Evolutionary conservation across 345 rosid genomes (phyloP).

Genomic region (Rubroshorea leprosula): DNA sequence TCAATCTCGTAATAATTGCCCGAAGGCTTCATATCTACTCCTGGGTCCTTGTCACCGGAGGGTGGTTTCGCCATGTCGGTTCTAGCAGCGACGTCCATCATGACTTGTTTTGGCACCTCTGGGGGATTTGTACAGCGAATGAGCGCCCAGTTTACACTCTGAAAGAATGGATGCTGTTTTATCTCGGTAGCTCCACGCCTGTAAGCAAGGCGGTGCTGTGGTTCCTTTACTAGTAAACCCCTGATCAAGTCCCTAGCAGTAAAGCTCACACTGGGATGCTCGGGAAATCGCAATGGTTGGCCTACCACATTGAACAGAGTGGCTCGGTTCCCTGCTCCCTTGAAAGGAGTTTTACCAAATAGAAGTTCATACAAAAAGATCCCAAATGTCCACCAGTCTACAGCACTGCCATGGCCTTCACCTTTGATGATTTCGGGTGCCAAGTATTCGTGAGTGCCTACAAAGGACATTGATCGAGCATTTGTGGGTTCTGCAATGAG

Average conservation of each 20-base stretch:
- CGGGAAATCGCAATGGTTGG: conserved; percentile 67
- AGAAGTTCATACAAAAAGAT: conserved; percentile 75
- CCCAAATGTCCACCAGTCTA: conserved; percentile 95
- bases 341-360: conserved; percentile 79
- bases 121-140: conserved; percentile 81
- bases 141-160: conserved; percentile 77
- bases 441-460: conserved; percentile 83
- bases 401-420: conserved; percentile 88
- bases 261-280: conserved; percentile 63
- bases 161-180: conserved; percentile 81
- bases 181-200: conserved; percentile 81
- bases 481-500: conserved; percentile 81
- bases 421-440: conserved; percentile 88
- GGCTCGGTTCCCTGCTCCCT: conserved; percentile 59
- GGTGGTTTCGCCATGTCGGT: conserved; percentile 27
- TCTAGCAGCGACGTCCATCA: conserved; percentile 23
- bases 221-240: conserved; percentile 78
- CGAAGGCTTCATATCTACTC: conserved; percentile 44
- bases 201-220: conserved; percentile 66
- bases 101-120: conserved; percentile 43
- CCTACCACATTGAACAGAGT: conserved; percentile 72
- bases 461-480: conserved; percentile 84
- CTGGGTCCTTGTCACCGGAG: conserved; percentile 5
- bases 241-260: conserved; percentile 74
- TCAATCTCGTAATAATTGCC: conserved; percentile 73